phyloP scores from a whole-genome alignment of 768 basidiomycete species.

The Boletus vinaceobasis region DNA sequence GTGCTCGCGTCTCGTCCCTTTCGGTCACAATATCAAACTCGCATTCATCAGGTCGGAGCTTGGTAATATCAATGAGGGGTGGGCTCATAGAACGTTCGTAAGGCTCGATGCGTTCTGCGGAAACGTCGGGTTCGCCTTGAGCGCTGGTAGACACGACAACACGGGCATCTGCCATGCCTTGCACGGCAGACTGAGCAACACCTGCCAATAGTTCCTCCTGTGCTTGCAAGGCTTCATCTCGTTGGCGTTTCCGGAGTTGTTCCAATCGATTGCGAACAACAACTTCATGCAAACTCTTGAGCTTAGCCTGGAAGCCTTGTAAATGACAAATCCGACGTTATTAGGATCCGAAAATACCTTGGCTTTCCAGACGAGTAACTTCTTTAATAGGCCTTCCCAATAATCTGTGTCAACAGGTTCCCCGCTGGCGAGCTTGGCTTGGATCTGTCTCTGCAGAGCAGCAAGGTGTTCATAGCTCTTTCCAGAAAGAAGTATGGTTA shows the following conservation, averaged over 20 bases:
- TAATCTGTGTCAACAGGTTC: slow-evolving; percentile 97
- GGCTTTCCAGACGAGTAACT: slow-evolving; percentile 93
- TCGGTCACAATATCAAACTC: slow-evolving; percentile 75
- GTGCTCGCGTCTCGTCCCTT: slow-evolving; percentile 54
- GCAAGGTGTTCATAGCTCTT: slow-evolving; percentile 85
- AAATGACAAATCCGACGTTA: neutral
- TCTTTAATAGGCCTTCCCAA: slow-evolving; percentile 92
- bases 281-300: slow-evolving; percentile 90
- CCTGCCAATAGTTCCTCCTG: slow-evolving; percentile 87
- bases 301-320: slow-evolving; percentile 62
- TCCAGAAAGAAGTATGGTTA: slow-evolving; percentile 74
- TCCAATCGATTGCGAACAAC: slow-evolving; percentile 95
- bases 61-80: slow-evolving; percentile 64
- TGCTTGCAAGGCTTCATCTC: slow-evolving; percentile 92
- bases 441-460: slow-evolving; percentile 80
- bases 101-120: slow-evolving; percentile 65
- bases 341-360: slow-evolving; percentile 52
- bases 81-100: slow-evolving; percentile 90
- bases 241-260: slow-evolving; percentile 90
- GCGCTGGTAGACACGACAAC: slow-evolving; percentile 33
- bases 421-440: slow-evolving; percentile 83
- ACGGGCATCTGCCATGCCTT: slow-evolving; percentile 38
- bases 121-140: slow-evolving; percentile 35
- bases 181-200: slow-evolving; percentile 59
- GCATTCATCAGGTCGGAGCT: slow-evolving; percentile 72